phyloP scores from a whole-genome alignment of 2,329 filamentous ascomycete species.

The Ceratocystis diversiconidia region DNA sequence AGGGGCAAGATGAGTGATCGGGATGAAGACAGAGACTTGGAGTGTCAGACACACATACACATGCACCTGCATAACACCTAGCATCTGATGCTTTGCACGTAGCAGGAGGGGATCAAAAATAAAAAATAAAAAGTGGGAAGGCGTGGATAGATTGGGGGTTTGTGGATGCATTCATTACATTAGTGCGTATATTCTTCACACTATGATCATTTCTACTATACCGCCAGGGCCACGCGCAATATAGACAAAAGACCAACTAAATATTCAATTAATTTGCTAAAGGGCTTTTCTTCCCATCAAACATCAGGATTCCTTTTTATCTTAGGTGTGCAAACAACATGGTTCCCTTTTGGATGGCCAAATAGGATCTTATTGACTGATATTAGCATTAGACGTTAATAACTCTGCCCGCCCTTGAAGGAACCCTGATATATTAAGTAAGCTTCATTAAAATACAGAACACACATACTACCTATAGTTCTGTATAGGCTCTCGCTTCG shows the following conservation, averaged over 20 bases:
- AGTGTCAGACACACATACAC: not conserved
- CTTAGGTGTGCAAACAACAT: not conserved
- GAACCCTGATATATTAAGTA: not conserved
- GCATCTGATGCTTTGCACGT: not conserved
- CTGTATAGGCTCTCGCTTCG: not conserved
- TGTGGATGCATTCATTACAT: not conserved
- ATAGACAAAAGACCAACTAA: not conserved
- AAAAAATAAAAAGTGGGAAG: too few relatives aligned
- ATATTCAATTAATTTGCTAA: not conserved
- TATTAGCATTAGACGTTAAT: conserved; percentile 2
- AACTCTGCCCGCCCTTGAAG: not conserved
- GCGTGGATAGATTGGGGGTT: not conserved
- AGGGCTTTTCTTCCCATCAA: not conserved
- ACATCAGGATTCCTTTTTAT: not conserved
- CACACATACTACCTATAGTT: not conserved
- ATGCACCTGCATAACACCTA: not conserved
- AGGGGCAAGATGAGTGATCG: conserved; percentile 41
- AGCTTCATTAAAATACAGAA: not conserved
- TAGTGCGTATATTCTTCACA: not conserved
- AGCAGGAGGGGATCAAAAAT: too few relatives aligned
- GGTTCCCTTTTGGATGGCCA: not conserved
- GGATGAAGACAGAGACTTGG: not conserved
- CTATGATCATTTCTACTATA: not conserved
- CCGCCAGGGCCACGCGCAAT: not conserved
- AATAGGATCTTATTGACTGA: not conserved